Evolutionary conservation across 306 rosid genomes (phyloP).

Genomic region (Vigna unguiculata): DNA sequence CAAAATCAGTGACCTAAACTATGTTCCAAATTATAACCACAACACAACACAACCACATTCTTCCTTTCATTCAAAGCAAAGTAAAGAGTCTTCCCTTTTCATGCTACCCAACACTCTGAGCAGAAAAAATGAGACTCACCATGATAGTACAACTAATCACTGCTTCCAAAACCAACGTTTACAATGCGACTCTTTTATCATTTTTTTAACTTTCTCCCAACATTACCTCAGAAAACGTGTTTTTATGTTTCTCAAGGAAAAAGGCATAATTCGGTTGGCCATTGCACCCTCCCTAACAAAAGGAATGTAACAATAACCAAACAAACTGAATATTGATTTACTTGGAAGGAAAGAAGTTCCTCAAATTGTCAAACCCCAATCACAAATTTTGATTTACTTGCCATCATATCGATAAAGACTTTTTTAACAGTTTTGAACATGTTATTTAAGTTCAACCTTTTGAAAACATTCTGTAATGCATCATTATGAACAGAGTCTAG

Average conservation of each 20-base stretch:
- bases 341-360: constrained; percentile 26
- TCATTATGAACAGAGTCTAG: constrained; percentile 3
- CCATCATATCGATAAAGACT: neutral
- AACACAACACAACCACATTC: constrained; percentile 34
- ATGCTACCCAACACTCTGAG: constrained; percentile 25
- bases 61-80: constrained; percentile 49
- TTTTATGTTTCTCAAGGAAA: constrained; percentile 7
- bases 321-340: constrained; percentile 1
- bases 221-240: constrained; percentile 4
- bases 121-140: constrained; percentile 2
- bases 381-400: neutral
- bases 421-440: neutral
- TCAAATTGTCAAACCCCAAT: constrained; percentile 27
- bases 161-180: constrained; percentile 23
- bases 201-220: constrained; percentile 3
- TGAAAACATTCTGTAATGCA: constrained; percentile 15
- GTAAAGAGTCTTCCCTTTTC: constrained; percentile 26
- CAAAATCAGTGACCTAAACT: constrained; percentile 39
- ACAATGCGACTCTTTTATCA: neutral
- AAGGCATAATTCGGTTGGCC: constrained; percentile 36
- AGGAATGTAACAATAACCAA: constrained; percentile 15
- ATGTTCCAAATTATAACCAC: constrained; percentile 25
- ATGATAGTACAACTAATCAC: constrained; percentile 31
- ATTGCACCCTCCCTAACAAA: constrained; percentile 23
- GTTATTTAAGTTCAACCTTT: constrained; percentile 28